These are phyloP conservation scores for Penicillium rolfsii DNA, from an alignment of 2,329 filamentous ascomycete species.

Conservation along the genomic window DNA sequence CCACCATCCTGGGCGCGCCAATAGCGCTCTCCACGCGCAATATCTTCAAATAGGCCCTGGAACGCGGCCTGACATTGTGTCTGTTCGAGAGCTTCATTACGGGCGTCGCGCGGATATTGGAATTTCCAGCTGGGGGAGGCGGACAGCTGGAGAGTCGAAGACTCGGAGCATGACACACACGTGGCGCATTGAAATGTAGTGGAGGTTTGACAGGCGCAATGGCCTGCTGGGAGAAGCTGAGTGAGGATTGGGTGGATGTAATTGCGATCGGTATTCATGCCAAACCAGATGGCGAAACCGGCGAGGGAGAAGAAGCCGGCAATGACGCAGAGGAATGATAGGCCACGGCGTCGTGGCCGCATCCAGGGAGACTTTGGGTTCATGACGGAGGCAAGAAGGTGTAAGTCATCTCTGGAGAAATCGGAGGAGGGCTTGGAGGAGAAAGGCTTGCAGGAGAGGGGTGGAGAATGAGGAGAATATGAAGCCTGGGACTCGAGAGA, in stretches of 20 bases:
- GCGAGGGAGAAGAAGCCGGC: constrained; percentile 24
- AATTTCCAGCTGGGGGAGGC: constrained; percentile 35
- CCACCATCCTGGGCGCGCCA: constrained; percentile 33
- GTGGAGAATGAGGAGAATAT: neutral
- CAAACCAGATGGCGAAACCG: constrained; percentile 36
- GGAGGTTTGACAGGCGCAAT: constrained; percentile 44
- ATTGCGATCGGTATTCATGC: constrained; percentile 43
- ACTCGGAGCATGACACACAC: constrained; percentile 36
- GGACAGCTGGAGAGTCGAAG: constrained; percentile 15
- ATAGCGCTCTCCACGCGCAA: constrained; percentile 34
- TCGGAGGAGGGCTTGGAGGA: constrained; percentile 2
- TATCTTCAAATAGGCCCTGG: constrained; percentile 43
- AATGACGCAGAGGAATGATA: constrained; percentile 28
- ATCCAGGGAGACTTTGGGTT: constrained; percentile 26
- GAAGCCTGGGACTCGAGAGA: neutral
- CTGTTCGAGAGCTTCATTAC: constrained; percentile 34
- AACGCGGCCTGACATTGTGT: constrained; percentile 40
- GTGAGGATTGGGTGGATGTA: constrained; percentile 43
- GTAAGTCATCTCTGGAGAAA: constrained; percentile 5
- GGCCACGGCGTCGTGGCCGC: constrained; percentile 27
- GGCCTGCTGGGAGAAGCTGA: constrained; percentile 45
- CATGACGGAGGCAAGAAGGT: constrained; percentile 21
- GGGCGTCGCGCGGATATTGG: constrained; percentile 37
- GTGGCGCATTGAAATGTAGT: constrained; percentile 45
- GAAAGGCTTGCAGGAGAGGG: neutral